phyloP scores from a whole-genome alignment of 306 rosid genomes.

The Trifolium fragiferum region DNA sequence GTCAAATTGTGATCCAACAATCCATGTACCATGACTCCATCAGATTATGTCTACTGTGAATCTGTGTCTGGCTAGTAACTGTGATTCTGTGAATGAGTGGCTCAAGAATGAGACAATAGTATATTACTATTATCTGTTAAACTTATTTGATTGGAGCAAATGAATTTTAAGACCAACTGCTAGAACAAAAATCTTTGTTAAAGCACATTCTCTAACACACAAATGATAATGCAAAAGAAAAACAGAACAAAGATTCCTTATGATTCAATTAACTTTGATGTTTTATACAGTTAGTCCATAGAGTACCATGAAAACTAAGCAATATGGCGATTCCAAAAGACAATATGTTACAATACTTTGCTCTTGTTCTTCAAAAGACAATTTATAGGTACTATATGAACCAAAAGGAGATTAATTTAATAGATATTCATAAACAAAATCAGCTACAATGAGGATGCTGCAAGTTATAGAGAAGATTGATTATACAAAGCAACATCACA shows the following conservation, averaged over 20 bases:
- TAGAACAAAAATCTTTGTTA: conserved; percentile 5
- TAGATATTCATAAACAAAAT: conserved; percentile 44
- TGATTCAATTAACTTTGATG: background rate
- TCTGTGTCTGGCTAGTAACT: background rate
- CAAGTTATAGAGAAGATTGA: conserved; percentile 46
- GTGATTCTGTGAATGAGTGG: background rate
- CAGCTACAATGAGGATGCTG: conserved; percentile 51
- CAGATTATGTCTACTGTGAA: background rate
- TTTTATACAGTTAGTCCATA: conserved; percentile 3
- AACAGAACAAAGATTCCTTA: too few species aligned
- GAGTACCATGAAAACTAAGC: background rate
- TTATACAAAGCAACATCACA: conserved; percentile 55
- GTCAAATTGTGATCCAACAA: conserved; percentile 9
- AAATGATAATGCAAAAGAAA: too few species aligned
- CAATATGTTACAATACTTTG: conserved; percentile 12
- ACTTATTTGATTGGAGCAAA: background rate
- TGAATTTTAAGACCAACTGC: conserved; percentile 9
- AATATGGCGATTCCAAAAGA: conserved; percentile 13
- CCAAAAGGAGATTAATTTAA: conserved; percentile 31
- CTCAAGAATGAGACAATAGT: background rate
- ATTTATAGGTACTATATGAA: conserved; percentile 32
- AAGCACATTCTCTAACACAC: conserved; percentile 10
- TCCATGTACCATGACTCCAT: background rate
- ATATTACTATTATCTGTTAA: background rate
- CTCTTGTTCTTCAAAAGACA: conserved; percentile 24